Conservation (phyloP, 257 asterid species). For the Dorcoceras hygrometricum region DNA sequence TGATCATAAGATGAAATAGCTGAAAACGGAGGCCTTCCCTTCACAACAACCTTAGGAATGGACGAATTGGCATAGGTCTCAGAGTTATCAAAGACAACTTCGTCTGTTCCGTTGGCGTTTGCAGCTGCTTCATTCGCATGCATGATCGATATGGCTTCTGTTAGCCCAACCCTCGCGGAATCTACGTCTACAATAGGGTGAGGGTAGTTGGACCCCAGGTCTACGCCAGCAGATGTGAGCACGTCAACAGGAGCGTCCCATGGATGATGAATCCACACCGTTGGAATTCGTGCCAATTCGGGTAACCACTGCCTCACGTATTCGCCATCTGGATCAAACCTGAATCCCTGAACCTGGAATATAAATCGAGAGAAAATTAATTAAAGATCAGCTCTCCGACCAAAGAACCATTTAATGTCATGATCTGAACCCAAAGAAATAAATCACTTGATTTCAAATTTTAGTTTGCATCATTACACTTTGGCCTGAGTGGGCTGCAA, state of each 20-base stretch:
- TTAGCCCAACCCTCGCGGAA: constrained; percentile 60
- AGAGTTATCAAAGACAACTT: constrained; percentile 72
- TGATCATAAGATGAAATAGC: constrained; percentile 77
- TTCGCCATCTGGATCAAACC: constrained; percentile 79
- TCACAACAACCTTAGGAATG: constrained; percentile 32
- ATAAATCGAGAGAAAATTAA: not conserved
- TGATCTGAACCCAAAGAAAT: not conserved
- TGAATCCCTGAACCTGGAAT: constrained; percentile 85
- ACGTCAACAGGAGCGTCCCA: constrained; percentile 78
- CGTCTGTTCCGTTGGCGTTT: constrained; percentile 36
- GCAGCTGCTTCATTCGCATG: constrained; percentile 49
- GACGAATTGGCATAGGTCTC: constrained; percentile 26
- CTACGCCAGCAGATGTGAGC: constrained; percentile 78
- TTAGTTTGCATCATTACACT: not conserved
- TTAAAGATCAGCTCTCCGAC: not conserved
- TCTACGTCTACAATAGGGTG: constrained; percentile 73
- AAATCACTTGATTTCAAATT: not conserved
- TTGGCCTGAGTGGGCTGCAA: not conserved
- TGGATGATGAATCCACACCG: constrained; percentile 96
- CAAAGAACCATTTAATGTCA: not conserved
- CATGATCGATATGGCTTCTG: constrained; percentile 67
- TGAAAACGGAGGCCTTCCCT: constrained; percentile 39
- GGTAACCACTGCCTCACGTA: constrained; percentile 88
- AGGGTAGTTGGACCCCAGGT: constrained; percentile 80
- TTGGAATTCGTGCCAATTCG: constrained; percentile 76